phyloP scores from a whole-genome alignment of 2,329 filamentous ascomycete species.

The Hypomyces rosellus region DNA sequence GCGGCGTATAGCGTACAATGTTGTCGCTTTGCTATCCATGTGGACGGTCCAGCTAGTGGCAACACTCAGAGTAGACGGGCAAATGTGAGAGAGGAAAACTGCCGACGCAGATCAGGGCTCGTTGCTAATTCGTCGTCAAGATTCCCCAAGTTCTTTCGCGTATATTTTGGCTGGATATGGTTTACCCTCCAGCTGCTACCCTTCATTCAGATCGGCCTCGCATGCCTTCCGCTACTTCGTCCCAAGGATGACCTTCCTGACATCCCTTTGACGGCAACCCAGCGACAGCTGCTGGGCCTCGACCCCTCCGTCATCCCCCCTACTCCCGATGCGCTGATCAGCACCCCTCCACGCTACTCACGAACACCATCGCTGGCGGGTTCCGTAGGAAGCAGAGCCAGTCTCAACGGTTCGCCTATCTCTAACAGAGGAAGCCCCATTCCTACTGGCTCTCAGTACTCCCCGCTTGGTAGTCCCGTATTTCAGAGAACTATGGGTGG shows the following conservation, averaged over 20 bases:
- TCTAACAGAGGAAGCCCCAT: constrained; percentile 49
- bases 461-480: constrained; percentile 45
- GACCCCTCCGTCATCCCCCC: constrained; percentile 57
- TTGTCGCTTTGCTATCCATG: constrained; percentile 38
- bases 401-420: constrained; percentile 52
- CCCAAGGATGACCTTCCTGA: constrained; percentile 73
- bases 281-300: constrained; percentile 78
- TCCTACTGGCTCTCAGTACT: constrained; percentile 41
- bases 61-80: constrained; percentile 30
- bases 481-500: constrained; percentile 57
- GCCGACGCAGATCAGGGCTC: too few relatives aligned
- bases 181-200: constrained; percentile 50
- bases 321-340: constrained; percentile 63
- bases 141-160: constrained; percentile 24
- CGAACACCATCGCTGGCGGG: constrained; percentile 61
- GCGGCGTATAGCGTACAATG: constrained; percentile 62
- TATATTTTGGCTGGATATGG: constrained; percentile 39
- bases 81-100: constrained; percentile 29
- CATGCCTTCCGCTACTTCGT: constrained; percentile 66
- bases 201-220: constrained; percentile 63
- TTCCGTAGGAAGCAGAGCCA: constrained; percentile 55
- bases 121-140: constrained; percentile 23
- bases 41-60: constrained; percentile 30
- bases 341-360: constrained; percentile 82
- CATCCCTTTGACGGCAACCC: constrained; percentile 71